Evolutionary conservation across 306 rosid genomes (phyloP), one percentile per base, ranked within the genome.

Genomic region (Geum urbanum): DNA sequence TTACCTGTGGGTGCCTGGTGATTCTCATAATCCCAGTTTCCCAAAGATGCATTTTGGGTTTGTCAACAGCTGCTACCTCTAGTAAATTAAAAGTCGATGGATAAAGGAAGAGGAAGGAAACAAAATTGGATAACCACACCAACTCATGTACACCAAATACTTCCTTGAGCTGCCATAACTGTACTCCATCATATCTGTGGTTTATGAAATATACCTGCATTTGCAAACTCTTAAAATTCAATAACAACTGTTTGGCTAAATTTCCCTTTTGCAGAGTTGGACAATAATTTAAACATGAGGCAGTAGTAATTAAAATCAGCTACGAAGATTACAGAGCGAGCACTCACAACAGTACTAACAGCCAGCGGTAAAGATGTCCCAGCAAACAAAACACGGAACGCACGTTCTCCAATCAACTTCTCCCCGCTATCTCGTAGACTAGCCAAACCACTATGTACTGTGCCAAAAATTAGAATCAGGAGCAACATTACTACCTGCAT

Each of bases 61-160:
- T 94, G 84, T 94, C 98, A 70, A 94, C 96, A 19, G 98, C 98
- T 2, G 98, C 98, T 27, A 94, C 96, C 79, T 94, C 98, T 66
- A 94, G 71, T 58, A 94, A 92, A 83, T 94, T 94, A 73, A 94
- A 94, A 47, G 98, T 94, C 6, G 98, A 90, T 32, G 98, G 98
- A 69, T 94, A 94, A 37, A 94, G 82, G 71, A 94, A 84, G 76
- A 88, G 46, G 88, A 94, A 94, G n/a, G 97, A 90, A 76, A 90
- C 43, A 74, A 94, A 90, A 60, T 83, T 80, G 69, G 96, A 84
- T 32, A 94, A 69, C 98, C 98, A 94, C 89, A 90, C 76, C 6
- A 88, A 52, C 76, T 88, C 86, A 81, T 90, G 98, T 61, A 90
- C 8, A 27, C 92, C 92, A 50, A 87, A 88, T 64, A 81, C 76